A percentile compares a stretch with the other conserved stretches of the same genome.
Evolutionary conservation across 2,329 filamentous ascomycete species (phyloP).

Genomic region (Ilyonectria destructans): DNA sequence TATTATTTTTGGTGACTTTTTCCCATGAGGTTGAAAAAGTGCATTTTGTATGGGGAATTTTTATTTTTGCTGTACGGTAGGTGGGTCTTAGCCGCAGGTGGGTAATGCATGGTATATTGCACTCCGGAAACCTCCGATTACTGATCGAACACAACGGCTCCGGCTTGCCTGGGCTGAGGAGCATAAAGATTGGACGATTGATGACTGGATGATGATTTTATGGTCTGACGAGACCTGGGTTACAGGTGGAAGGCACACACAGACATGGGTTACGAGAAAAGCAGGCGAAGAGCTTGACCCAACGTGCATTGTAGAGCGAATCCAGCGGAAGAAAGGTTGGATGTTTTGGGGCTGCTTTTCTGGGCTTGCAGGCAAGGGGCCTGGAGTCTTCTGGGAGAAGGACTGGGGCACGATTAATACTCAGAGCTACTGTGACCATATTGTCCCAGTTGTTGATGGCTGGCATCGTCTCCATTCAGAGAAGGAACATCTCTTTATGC

Average conservation of each 20-base stretch:
- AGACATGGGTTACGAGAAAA: background rate
- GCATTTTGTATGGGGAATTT: background rate
- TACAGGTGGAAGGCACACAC: conserved; percentile 3
- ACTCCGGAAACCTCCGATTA: conserved; percentile 5
- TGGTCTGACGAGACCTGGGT: conserved; percentile 3
- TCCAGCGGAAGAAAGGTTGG: conserved; percentile 10
- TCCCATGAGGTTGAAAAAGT: too few species aligned
- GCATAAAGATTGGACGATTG: conserved; percentile 7
- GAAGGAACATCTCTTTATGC: background rate
- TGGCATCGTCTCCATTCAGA: conserved; percentile 4
- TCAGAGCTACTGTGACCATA: background rate
- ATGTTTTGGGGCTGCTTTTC: conserved; percentile 13
- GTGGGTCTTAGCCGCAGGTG: background rate
- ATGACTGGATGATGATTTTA: background rate
- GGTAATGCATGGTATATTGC: background rate
- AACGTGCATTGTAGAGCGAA: conserved; percentile 3
- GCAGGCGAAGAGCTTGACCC: conserved; percentile 4
- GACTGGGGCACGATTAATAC: background rate
- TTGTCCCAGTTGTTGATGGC: conserved; percentile 1
- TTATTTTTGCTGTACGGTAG: background rate
- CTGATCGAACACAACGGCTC: conserved; percentile 3
- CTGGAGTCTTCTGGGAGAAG: conserved; percentile 8
- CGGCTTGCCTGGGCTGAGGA: background rate
- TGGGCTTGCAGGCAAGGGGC: conserved; percentile 3
- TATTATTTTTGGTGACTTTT: too few species aligned